Evolutionary conservation across 257 asterid species (phyloP), one percentile per base, ranked within the genome.

Genomic region (Forsythia viridissima): DNA sequence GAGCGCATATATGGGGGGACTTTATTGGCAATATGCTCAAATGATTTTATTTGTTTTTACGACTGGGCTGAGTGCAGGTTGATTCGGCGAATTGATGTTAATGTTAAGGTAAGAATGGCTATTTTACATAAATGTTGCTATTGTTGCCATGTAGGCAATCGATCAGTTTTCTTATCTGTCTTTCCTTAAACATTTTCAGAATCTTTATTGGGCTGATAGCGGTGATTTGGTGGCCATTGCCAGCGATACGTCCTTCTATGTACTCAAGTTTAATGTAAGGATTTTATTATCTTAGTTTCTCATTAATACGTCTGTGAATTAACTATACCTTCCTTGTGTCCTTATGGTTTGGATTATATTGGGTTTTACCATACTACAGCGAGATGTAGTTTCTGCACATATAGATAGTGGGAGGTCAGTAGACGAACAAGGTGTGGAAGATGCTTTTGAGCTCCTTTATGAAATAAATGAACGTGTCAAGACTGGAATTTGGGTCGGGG

Each of bases 401-500:
- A 83, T 96, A 34, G 98, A 96, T 77, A 89, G 95, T 84, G 99
- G 98, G 79, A 91, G 87, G 85, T 79, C 97, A 59, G 95, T 79
- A 52, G 98, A 94, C 84, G 99, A 96, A 68, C 91, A 96, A 85
- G 99, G 98, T 2, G 96, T 93, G 72, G 99, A 93, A 83, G 99
- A 96, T 85, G 99, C 99, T 73, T 96, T 96, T 88, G 99, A 92
- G 87, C 96, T 89, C 80, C 93, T 96, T 76, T 90, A 91, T 88
- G 98, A 93, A 83, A 87, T 96, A 74, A 92, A 90, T 89, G 99
- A 96, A 88, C 90, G 99, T 72, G 98, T 91, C 30, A 88, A 98
- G 76, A 93, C 99, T 87, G 99, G 98, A 79, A 66, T 94, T 66
- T 96, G 99, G 99, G 98, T 96, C 69, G 99, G 99, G 76, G 99